Percentiles rank a stretch among this genome's conserved stretches.
Evolutionary conservation across 768 basidiomycete genomes (phyloP).

Genomic region (Lactifluus subvellereus): DNA sequence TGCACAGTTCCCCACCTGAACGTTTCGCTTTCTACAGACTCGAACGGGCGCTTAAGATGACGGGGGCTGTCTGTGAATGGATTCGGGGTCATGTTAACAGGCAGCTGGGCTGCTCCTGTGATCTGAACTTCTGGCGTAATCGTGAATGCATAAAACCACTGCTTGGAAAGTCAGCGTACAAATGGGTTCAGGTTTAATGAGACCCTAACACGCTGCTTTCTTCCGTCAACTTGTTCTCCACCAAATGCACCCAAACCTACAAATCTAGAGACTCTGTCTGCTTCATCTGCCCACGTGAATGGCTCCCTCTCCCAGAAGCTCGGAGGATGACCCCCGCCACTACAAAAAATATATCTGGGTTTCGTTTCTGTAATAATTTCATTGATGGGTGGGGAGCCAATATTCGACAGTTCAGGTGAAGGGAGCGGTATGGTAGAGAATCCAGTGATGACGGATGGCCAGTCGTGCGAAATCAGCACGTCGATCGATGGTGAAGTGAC

Average conservation of each 20-base stretch:
- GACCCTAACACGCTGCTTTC: conserved; percentile 76
- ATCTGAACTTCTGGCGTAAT: conserved; percentile 52
- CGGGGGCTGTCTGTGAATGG: conserved; percentile 50
- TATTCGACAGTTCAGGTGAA: conserved; percentile 39
- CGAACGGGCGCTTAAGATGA: conserved; percentile 47
- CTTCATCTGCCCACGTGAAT: conserved; percentile 74
- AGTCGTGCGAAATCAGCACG: conserved; percentile 74
- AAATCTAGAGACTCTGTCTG: conserved; percentile 66
- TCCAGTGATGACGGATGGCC: conserved; percentile 61
- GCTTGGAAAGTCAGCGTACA: conserved; percentile 13
- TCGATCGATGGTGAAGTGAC: conserved; percentile 65
- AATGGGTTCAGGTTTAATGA: background rate
- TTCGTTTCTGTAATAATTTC: conserved; percentile 59
- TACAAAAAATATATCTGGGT: conserved; percentile 86
- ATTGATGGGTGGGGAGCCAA: conserved; percentile 53
- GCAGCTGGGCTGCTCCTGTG: conserved; percentile 37
- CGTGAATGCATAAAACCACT: conserved; percentile 99
- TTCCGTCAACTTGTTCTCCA: conserved; percentile 47
- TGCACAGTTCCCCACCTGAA: conserved; percentile 64
- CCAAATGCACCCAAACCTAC: conserved; percentile 89
- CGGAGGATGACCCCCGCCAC: conserved; percentile 54
- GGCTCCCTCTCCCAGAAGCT: conserved; percentile 97
- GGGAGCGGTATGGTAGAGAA: conserved; percentile 49
- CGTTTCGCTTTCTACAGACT: conserved; percentile 48
- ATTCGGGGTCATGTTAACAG: conserved; percentile 64